phyloP scores from a whole-genome alignment of 495 filamentous ascomycete genomes.

The Neurospora tetraspora region DNA sequence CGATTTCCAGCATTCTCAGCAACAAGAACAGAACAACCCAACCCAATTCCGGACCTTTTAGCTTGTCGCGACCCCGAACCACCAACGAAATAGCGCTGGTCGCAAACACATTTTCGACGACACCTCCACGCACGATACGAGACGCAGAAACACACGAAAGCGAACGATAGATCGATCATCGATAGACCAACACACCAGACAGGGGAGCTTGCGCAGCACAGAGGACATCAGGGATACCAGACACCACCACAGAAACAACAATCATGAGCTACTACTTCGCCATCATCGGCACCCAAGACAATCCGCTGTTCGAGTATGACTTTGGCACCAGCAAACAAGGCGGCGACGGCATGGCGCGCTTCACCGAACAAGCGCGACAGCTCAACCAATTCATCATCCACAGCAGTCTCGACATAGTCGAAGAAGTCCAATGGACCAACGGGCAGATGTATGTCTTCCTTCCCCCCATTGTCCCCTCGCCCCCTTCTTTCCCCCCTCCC shows the following conservation, averaged over 20 bases:
- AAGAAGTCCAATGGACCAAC: constrained; percentile 86
- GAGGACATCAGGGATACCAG: not conserved
- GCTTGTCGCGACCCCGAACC: not conserved
- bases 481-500: not conserved
- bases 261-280: constrained; percentile 94
- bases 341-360: constrained; percentile 83
- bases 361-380: constrained; percentile 73
- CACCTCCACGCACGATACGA: not conserved
- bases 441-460: constrained; percentile 54
- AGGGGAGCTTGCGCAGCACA: not conserved
- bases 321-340: constrained; percentile 93
- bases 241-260: not conserved
- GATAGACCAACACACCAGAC: not conserved
- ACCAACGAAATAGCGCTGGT: not conserved
- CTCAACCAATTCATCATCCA: constrained; percentile 98
- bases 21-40: not conserved
- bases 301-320: constrained; percentile 88
- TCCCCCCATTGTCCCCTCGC: no score
- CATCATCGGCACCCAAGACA: constrained; percentile 87
- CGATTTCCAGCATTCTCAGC: not conserved
- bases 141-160: not conserved
- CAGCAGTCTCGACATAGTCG: constrained; percentile 82
- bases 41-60: not conserved
- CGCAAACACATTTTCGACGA: not conserved
- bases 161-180: not conserved